phyloP scores from a whole-genome alignment of 768 basidiomycete genomes.

The Termitomyces titanicus region DNA sequence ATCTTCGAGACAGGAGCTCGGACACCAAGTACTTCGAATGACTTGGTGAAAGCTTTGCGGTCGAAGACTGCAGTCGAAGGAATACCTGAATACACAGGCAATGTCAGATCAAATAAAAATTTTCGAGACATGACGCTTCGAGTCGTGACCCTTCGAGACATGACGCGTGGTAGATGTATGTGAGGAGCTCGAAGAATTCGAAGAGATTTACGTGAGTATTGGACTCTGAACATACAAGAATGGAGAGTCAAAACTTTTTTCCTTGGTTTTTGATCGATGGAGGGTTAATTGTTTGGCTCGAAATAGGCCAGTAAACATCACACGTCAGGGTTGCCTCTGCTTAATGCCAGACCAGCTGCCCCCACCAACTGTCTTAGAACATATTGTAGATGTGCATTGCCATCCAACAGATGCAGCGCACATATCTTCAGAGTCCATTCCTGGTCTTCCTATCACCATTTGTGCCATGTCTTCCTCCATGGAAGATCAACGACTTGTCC shows the following conservation, averaged over 20 bases:
- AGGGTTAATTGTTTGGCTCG: not conserved
- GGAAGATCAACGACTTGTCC: constrained; percentile 70
- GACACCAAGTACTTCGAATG: constrained; percentile 64
- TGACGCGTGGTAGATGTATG: constrained; percentile 13
- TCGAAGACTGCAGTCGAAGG: constrained; percentile 48
- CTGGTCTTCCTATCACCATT: constrained; percentile 58
- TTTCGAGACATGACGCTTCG: constrained; percentile 35
- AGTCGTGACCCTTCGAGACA: constrained; percentile 35
- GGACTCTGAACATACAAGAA: not conserved
- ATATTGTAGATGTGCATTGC: constrained; percentile 86
- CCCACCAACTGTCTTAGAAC: constrained; percentile 46
- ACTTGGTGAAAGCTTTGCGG: constrained; percentile 59
- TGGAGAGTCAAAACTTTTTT: not conserved
- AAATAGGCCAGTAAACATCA: no score
- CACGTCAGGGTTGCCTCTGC: no score
- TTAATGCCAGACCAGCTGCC: constrained; percentile 23
- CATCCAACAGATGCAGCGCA: constrained; percentile 79
- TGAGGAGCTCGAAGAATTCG: not conserved
- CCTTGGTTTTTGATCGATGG: not conserved
- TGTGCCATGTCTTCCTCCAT: constrained; percentile 81
- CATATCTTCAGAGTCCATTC: constrained; percentile 45
- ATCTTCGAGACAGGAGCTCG: constrained; percentile 57
- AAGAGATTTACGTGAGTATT: not conserved
- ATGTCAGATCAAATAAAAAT: constrained; percentile 25
- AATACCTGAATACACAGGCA: constrained; percentile 50